Conservation (phyloP, 352 stramenopile genomes). For the Blastocystis sp. region DNA sequence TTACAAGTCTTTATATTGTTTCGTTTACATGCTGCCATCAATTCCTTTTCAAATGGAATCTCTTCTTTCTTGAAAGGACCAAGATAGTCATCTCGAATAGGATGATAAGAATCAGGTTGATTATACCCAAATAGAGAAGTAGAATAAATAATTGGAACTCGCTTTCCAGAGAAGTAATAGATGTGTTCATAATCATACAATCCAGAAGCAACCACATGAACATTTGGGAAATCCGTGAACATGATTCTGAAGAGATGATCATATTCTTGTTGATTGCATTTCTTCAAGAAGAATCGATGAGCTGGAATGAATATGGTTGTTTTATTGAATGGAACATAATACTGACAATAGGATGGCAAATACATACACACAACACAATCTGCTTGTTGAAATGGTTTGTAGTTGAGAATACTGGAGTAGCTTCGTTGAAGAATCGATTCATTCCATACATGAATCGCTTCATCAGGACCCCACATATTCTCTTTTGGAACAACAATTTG, state of each 20-base stretch:
- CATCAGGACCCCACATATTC: too few species aligned
- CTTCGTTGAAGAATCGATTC: background rate
- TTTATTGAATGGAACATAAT: slow-evolving; percentile 25
- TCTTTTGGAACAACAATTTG: background rate
- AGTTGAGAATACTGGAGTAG: too few species aligned
- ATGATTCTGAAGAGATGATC: background rate
- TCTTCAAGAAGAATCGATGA: background rate
- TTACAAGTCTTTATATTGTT: background rate
- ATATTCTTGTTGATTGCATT: background rate
- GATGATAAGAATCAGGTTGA: background rate
- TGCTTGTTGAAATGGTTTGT: background rate
- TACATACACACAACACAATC: slow-evolving; percentile 2
- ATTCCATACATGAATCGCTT: background rate
- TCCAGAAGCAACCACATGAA: background rate
- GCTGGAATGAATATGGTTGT: slow-evolving; percentile 26
- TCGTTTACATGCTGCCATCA: background rate
- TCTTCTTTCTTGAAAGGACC: background rate
- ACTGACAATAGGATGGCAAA: slow-evolving; percentile 1
- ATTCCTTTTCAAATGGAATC: background rate
- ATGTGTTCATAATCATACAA: slow-evolving; percentile 9
- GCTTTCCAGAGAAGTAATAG: background rate
- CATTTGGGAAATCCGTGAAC: background rate
- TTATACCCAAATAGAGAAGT: background rate
- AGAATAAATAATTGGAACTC: background rate
- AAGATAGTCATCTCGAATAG: background rate